phyloP scores from a whole-genome alignment of 2,329 filamentous ascomycete genomes.

The Westerdykella sp. region DNA sequence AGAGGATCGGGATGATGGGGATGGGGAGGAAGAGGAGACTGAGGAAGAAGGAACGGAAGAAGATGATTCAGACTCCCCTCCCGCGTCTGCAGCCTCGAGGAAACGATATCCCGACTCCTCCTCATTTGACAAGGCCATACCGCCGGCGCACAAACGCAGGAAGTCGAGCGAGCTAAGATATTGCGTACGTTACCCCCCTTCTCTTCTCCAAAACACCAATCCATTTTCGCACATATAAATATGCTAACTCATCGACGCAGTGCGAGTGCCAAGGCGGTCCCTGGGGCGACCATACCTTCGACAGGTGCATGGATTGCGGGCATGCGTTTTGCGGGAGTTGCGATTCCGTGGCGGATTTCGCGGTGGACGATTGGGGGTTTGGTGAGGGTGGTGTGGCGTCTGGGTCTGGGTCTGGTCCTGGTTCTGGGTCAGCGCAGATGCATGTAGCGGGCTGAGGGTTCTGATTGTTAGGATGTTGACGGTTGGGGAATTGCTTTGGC shows the following conservation, averaged over 20 bases:
- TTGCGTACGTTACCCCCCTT: not conserved
- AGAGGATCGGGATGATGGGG: too few relatives aligned
- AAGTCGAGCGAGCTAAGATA: not conserved
- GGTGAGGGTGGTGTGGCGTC: not conserved
- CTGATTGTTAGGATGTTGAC: too few relatives aligned
- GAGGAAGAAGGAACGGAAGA: conserved; percentile 3
- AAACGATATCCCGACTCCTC: too few relatives aligned
- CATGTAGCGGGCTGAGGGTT: too few relatives aligned
- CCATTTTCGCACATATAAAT: not conserved
- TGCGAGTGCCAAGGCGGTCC: conserved; percentile 3
- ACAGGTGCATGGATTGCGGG: conserved; percentile 5
- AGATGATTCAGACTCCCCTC: not conserved
- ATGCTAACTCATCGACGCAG: not conserved
- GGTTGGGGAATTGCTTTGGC: too few relatives aligned
- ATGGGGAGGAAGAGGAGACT: conserved; percentile 1
- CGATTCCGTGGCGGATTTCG: too few relatives aligned
- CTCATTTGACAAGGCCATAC: too few relatives aligned
- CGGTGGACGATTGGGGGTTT: not conserved
- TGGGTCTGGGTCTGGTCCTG: not conserved
- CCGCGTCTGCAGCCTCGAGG: too few relatives aligned
- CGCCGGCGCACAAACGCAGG: too few relatives aligned
- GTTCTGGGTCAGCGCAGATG: too few relatives aligned
- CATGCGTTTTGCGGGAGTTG: conserved; percentile 5
- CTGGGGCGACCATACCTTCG: conserved; percentile 1
- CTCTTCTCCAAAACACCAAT: not conserved